Conservation (phyloP, 75 land plant genomes). For the Selaginella moellendorffii region DNA sequence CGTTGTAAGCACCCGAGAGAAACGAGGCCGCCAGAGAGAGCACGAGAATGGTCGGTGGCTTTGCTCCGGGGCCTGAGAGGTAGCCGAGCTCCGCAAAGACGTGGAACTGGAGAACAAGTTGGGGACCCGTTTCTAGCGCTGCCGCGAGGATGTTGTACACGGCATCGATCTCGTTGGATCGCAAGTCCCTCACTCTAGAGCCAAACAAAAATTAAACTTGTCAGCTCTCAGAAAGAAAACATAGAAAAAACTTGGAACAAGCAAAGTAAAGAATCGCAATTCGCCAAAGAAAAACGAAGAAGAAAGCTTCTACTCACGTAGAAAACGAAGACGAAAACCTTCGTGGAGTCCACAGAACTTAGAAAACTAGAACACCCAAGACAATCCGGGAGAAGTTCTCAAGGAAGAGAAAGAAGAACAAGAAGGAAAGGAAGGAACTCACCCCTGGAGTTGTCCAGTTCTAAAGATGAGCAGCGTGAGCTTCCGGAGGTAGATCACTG, state of each 20-base stretch:
- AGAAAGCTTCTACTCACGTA: too few species aligned
- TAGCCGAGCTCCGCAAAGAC: slow-evolving; percentile 1
- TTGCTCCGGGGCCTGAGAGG: neutral
- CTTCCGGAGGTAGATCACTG: neutral
- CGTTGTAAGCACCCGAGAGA: slow-evolving; percentile 3
- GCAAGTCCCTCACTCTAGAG: neutral
- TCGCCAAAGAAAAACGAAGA: neutral
- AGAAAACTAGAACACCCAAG: too few species aligned
- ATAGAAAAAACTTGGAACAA: too few species aligned
- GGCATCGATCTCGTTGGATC: neutral
- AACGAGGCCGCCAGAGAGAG: slow-evolving; percentile 5
- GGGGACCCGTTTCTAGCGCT: slow-evolving; percentile 4
- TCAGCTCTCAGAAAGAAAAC: too few species aligned
- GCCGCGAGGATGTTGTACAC: slow-evolving; percentile 4
- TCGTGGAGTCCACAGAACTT: too few species aligned
- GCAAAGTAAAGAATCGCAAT: neutral
- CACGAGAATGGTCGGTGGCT: neutral
- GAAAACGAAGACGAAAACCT: too few species aligned
- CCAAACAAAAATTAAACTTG: neutral
- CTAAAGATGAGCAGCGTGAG: neutral
- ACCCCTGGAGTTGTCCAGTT: neutral
- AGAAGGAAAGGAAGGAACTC: too few species aligned
- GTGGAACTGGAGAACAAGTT: slow-evolving; percentile 8
- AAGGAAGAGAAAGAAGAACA: too few species aligned
- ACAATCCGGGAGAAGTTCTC: too few species aligned